Conservation (phyloP, 345 rosid species). For the Clarkia xantiana region DNA sequence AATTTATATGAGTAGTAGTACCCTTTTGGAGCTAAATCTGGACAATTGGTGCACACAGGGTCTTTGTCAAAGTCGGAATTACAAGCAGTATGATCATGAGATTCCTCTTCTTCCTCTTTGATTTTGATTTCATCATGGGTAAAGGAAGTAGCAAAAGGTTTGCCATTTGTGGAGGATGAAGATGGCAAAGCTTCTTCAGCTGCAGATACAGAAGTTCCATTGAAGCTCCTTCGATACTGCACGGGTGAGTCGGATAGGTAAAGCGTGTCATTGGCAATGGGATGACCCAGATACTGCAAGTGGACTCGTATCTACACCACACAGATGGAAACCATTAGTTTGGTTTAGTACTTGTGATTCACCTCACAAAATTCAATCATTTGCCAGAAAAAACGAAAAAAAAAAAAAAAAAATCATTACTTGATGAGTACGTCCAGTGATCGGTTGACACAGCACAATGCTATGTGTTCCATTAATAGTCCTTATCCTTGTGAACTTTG, state of each 20-base stretch:
- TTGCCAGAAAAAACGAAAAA: neutral
- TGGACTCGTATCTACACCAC: slow-evolving; percentile 72
- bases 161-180: no score
- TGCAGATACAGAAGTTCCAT: neutral
- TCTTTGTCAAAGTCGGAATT: slow-evolving; percentile 52
- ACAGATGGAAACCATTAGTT: neutral
- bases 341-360: neutral
- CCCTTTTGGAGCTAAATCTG: slow-evolving; percentile 75
- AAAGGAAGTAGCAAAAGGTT: neutral
- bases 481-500: slow-evolving; percentile 72
- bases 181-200: no score
- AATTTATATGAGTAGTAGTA: slow-evolving; percentile 5
- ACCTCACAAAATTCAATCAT: neutral
- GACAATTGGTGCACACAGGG: slow-evolving; percentile 74
- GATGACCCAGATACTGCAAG: slow-evolving; percentile 68
- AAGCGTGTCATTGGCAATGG: slow-evolving; percentile 82
- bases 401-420: slow-evolving; percentile 20
- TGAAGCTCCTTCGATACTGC: neutral
- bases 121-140: neutral
- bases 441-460: slow-evolving; percentile 76
- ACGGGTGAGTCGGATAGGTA: slow-evolving; percentile 33
- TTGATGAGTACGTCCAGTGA: slow-evolving; percentile 95
- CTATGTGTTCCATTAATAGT: slow-evolving; percentile 62
- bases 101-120: slow-evolving; percentile 18
- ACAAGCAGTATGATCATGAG: neutral